These are phyloP conservation scores for Lasiosphaeria miniovina DNA, from an alignment of 495 filamentous ascomycete species.

Conservation along the genomic window DNA sequence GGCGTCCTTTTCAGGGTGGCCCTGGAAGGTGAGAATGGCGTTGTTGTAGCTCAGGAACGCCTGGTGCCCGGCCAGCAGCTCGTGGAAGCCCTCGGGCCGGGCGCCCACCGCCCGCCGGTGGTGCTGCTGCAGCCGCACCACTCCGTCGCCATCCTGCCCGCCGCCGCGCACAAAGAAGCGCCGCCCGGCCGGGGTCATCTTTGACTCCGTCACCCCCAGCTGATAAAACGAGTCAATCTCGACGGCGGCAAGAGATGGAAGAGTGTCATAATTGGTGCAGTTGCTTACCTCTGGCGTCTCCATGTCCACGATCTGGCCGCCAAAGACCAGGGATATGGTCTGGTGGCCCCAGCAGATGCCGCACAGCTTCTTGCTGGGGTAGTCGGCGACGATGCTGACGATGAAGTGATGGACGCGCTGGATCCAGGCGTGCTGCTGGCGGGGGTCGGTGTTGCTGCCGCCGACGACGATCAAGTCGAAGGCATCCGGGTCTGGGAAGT, in stretches of 20 bases:
- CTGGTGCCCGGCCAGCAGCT: constrained; percentile 39
- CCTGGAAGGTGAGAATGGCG: constrained; percentile 47
- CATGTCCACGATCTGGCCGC: constrained; percentile 40
- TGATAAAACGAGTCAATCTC: constrained; percentile 11
- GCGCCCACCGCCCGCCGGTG: constrained; percentile 41
- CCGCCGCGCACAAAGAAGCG: constrained; percentile 30
- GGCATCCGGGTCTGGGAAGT: constrained; percentile 37
- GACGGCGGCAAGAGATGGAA: not conserved
- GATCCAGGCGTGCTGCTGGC: constrained; percentile 42
- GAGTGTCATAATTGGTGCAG: not conserved
- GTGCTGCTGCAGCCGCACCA: constrained; percentile 40
- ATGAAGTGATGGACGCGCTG: constrained; percentile 43
- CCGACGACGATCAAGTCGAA: constrained; percentile 50
- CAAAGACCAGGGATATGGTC: constrained; percentile 41
- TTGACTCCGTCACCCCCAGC: constrained; percentile 40
- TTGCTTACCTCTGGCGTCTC: constrained; percentile 35
- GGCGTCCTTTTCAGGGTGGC: constrained; percentile 49
- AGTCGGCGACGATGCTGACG: constrained; percentile 31
- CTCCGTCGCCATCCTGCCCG: not conserved
- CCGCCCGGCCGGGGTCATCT: constrained; percentile 35
- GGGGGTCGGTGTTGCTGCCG: constrained; percentile 46
- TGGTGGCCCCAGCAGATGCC: constrained; percentile 52
- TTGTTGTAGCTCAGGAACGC: constrained; percentile 39
- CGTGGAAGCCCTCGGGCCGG: constrained; percentile 31
- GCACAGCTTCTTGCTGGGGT: constrained; percentile 41